Conservation (phyloP, 768 basidiomycete genomes). For the Chalciporus piperatus region DNA sequence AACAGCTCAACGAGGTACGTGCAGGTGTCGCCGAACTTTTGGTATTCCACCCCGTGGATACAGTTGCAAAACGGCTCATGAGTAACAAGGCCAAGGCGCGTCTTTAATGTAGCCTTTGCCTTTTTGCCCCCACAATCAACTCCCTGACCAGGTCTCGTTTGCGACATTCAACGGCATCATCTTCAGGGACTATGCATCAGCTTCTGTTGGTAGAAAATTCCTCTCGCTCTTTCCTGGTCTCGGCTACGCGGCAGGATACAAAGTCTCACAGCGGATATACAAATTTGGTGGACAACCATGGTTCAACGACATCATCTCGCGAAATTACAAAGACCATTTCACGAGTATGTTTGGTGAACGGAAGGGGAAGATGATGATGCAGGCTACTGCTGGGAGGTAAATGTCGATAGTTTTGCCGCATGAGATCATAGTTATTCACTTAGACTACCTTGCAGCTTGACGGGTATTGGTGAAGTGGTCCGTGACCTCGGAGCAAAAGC, state of each 20-base stretch:
- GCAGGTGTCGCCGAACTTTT: slow-evolving; percentile 91
- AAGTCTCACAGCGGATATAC: slow-evolving; percentile 89
- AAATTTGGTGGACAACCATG: slow-evolving; percentile 99
- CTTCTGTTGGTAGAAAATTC: slow-evolving; percentile 64
- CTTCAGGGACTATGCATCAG: slow-evolving; percentile 80
- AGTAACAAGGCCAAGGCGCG: slow-evolving; percentile 86
- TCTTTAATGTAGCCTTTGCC: too few species aligned
- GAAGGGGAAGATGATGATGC: slow-evolving; percentile 94
- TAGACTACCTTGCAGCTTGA: slow-evolving; percentile 42
- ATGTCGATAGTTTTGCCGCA: not conserved
- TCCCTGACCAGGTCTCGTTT: slow-evolving; percentile 51
- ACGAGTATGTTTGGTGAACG: slow-evolving; percentile 87
- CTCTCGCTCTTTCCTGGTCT: slow-evolving; percentile 94
- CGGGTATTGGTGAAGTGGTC: slow-evolving; percentile 93
- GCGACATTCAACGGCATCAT: slow-evolving; percentile 70
- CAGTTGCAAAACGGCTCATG: slow-evolving; percentile 96
- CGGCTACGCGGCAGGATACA: slow-evolving; percentile 98
- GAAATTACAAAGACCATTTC: slow-evolving; percentile 76
- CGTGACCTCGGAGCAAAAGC: slow-evolving; percentile 12
- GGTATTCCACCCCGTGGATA: slow-evolving; percentile 95
- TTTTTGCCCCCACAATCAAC: not conserved
- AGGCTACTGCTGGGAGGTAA: slow-evolving; percentile 92
- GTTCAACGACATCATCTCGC: slow-evolving; percentile 89
- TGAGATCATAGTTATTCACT: not conserved
- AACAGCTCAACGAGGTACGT: not conserved